Conservation (phyloP, 345 rosid genomes). For the Eucalyptus guilfoylei region DNA sequence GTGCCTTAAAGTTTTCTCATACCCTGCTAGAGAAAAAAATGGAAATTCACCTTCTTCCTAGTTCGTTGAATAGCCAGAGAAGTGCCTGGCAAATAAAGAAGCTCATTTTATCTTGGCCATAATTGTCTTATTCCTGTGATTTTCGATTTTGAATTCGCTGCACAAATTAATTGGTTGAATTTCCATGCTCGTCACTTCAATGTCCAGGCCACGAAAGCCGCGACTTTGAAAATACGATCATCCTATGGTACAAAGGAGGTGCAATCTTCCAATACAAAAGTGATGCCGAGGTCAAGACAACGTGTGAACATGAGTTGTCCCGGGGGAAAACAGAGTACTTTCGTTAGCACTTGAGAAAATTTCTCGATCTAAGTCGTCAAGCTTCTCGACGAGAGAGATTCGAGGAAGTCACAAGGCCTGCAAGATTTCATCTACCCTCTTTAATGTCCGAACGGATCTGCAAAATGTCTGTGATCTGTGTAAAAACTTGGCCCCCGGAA, state of each 20-base stretch:
- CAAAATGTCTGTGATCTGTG: not conserved
- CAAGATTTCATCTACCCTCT: not conserved
- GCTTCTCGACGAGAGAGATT: not conserved
- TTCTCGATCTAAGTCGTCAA: not conserved
- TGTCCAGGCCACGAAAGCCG: not conserved
- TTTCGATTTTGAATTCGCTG: not conserved
- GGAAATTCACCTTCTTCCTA: not conserved
- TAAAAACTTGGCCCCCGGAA: not conserved
- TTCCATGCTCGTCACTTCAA: not conserved
- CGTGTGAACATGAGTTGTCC: not conserved
- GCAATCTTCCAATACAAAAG: not conserved
- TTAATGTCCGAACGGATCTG: not conserved
- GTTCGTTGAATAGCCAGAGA: not conserved
- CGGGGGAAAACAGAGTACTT: not conserved
- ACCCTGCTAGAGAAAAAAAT: not conserved
- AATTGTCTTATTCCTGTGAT: not conserved
- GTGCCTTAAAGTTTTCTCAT: not conserved
- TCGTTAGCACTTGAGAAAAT: not conserved
- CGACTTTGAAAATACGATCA: not conserved
- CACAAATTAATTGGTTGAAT: not conserved
- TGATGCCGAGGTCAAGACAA: not conserved
- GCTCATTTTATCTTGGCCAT: not conserved
- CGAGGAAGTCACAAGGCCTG: not conserved
- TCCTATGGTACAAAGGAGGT: not conserved
- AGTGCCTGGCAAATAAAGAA: not conserved